A percentile compares a stretch with the other conserved stretches of the same genome.
Conservation (phyloP, 352 stramenopile species). For the Blastocystis sp. region DNA sequence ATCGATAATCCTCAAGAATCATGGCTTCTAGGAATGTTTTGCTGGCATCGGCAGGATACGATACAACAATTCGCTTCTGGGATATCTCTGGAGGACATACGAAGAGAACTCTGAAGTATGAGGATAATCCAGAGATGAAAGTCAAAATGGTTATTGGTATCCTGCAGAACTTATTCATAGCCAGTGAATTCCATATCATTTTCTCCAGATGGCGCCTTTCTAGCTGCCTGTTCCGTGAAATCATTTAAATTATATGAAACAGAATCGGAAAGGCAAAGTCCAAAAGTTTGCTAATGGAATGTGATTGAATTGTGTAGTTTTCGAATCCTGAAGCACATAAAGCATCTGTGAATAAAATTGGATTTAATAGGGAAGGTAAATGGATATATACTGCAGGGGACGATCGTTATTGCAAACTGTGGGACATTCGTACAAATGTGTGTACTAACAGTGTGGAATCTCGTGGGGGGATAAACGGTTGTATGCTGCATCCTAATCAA, state of each 20-base stretch:
- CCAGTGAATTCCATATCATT: constrained; percentile 47
- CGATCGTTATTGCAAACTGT: constrained; percentile 58
- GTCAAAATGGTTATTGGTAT: not conserved
- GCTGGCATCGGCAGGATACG: constrained; percentile 53
- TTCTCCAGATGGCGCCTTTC: constrained; percentile 23
- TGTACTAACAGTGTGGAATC: constrained; percentile 34
- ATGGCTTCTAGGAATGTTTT: constrained; percentile 61
- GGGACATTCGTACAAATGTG: constrained; percentile 52
- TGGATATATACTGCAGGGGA: constrained; percentile 64
- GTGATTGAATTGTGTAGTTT: not conserved
- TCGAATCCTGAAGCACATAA: constrained; percentile 64
- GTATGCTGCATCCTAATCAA: constrained; percentile 60
- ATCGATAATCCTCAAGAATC: not conserved
- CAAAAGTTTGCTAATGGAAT: constrained; percentile 8
- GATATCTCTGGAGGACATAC: constrained; percentile 66
- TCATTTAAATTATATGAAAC: constrained; percentile 65
- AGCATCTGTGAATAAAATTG: constrained; percentile 37
- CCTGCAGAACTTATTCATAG: not conserved
- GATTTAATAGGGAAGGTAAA: constrained; percentile 61
- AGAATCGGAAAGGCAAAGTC: constrained; percentile 43
- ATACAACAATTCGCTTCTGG: constrained; percentile 58
- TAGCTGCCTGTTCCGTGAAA: constrained; percentile 39
- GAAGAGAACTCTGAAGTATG: constrained; percentile 54
- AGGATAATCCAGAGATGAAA: constrained; percentile 54
- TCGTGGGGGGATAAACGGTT: constrained; percentile 46